These are phyloP conservation scores for Citropsis articulata DNA, from an alignment of 345 rosid species.

Conservation along the genomic window DNA sequence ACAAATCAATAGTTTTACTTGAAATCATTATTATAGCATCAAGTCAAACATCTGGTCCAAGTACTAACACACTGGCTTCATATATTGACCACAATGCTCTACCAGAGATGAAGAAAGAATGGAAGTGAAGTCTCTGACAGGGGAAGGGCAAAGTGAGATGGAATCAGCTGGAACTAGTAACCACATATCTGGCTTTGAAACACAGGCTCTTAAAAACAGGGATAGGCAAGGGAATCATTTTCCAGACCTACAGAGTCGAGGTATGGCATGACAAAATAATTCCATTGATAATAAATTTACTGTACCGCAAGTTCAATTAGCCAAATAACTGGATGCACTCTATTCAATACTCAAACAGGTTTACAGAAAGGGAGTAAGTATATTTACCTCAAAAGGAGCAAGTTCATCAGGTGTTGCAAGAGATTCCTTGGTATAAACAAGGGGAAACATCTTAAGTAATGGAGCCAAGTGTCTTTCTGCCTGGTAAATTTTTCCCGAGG, in stretches of 20 bases:
- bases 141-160: background rate
- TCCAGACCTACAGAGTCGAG: background rate
- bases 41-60: background rate
- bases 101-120: background rate
- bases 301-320: background rate
- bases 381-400: conserved; percentile 71
- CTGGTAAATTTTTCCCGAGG: conserved; percentile 75
- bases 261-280: background rate
- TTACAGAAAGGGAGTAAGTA: background rate
- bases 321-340: background rate
- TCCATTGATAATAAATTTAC: background rate
- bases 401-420: conserved; percentile 86
- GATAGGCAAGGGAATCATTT: background rate
- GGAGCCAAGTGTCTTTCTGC: conserved; percentile 72
- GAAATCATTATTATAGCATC: background rate
- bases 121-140: background rate
- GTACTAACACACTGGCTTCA: background rate
- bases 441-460: conserved; percentile 77
- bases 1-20: background rate
- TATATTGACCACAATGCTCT: background rate
- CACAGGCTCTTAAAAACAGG: background rate
- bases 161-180: background rate
- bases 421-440: conserved; percentile 77
- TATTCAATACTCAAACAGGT: background rate
- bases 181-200: background rate